Evolutionary conservation across 1,284 basidiomycete species (phyloP).

Genomic region (Austroboletus novae-zelandiae): DNA sequence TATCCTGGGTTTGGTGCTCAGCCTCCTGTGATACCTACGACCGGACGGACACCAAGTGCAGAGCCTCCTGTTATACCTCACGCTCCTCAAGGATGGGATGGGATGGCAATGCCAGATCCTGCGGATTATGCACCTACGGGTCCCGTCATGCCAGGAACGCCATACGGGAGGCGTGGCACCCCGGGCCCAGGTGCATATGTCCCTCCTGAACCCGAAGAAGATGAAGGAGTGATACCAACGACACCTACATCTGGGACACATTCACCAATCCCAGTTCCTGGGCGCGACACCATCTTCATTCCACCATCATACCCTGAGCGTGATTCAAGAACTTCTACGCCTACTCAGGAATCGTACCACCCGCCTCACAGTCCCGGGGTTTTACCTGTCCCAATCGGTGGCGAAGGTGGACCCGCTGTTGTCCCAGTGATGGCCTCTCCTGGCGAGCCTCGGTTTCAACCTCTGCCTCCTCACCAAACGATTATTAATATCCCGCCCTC

Average conservation of each 20-base stretch:
- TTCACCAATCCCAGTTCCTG: constrained; percentile 24
- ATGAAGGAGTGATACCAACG: constrained; percentile 23
- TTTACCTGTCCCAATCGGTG: constrained; percentile 9
- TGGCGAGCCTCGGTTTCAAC: background rate
- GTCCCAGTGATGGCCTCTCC: constrained; percentile 14
- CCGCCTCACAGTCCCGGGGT: constrained; percentile 17
- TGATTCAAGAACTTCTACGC: constrained; percentile 26
- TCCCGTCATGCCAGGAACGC: constrained; percentile 20
- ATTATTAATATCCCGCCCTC: constrained; percentile 14
- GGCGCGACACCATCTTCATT: constrained; percentile 15
- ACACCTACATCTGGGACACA: constrained; percentile 16
- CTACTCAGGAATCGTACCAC: constrained; percentile 23
- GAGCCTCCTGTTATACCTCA: constrained; percentile 27
- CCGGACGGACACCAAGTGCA: constrained; percentile 10
- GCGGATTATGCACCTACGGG: constrained; percentile 6
- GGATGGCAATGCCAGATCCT: constrained; percentile 29
- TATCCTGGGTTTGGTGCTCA: constrained; percentile 24
- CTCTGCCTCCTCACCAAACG: constrained; percentile 10
- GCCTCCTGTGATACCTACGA: constrained; percentile 29
- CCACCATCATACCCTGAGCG: constrained; percentile 8
- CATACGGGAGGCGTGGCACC: constrained; percentile 4
- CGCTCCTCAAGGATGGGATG: constrained; percentile 12
- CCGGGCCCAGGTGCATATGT: constrained; percentile 3
- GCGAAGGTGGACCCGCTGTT: constrained; percentile 11
- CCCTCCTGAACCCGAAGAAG: constrained; percentile 9